phyloP scores from a whole-genome alignment of 768 basidiomycete species.

The Mycena polygramma region DNA sequence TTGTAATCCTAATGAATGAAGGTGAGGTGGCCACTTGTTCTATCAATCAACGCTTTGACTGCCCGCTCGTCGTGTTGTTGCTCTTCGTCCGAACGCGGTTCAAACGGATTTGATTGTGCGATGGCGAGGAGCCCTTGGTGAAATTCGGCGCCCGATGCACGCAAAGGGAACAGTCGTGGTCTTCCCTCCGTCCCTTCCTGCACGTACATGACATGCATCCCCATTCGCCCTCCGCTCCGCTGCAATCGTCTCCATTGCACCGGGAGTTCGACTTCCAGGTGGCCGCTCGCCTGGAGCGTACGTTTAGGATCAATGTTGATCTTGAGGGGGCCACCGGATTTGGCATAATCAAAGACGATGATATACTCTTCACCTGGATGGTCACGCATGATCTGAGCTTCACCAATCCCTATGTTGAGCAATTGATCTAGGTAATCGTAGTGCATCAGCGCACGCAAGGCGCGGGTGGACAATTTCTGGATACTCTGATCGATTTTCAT shows the following conservation, averaged over 20 bases:
- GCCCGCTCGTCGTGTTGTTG: not conserved
- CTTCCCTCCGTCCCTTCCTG: not conserved
- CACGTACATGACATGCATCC: slow-evolving; percentile 9
- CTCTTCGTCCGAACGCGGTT: not conserved
- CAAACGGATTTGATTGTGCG: not conserved
- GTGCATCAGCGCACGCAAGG: slow-evolving; percentile 4
- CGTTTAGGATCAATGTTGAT: not conserved
- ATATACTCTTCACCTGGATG: not conserved
- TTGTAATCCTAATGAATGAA: too few relatives aligned
- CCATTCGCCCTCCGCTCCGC: slow-evolving; percentile 16
- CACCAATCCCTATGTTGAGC: not conserved
- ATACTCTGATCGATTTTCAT: not conserved
- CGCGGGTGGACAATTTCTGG: not conserved
- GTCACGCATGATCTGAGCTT: slow-evolving; percentile 7
- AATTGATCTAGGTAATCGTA: slow-evolving; percentile 1
- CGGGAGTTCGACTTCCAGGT: slow-evolving; percentile 1
- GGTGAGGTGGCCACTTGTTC: slow-evolving; percentile 24
- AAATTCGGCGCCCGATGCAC: slow-evolving; percentile 1
- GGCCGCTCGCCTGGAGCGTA: not conserved
- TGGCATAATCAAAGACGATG: slow-evolving; percentile 13
- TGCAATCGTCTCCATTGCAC: not conserved
- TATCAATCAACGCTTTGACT: slow-evolving; percentile 39
- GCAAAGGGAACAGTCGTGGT: slow-evolving; percentile 1
- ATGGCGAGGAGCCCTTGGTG: not conserved
- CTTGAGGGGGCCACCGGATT: slow-evolving; percentile 3